Conservation (phyloP, 78 protist species). For the Dictyostelium brefeldianum region DNA sequence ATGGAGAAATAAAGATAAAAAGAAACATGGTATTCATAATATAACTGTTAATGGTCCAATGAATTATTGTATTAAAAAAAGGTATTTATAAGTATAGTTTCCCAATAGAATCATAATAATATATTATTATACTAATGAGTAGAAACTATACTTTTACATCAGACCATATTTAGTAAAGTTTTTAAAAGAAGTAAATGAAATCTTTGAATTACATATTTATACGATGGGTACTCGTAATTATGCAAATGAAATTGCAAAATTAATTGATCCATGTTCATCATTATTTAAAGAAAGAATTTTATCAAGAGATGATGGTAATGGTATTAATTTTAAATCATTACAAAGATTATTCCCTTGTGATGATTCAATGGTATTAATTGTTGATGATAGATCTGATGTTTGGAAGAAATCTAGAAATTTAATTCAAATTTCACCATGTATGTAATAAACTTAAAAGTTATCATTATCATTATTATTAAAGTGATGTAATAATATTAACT, state of each 20-base stretch:
- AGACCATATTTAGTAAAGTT: conserved; percentile 66
- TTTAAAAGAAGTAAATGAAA: conserved; percentile 15
- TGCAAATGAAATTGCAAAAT: conserved; percentile 64
- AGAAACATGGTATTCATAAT: conserved; percentile 14
- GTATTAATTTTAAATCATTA: conserved; percentile 47
- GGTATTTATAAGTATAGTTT: conserved; percentile 10
- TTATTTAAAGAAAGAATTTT: conserved; percentile 58
- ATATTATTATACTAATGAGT: too few species aligned
- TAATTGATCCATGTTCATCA: conserved; percentile 16
- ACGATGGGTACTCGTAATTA: conserved; percentile 81
- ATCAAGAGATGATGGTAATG: conserved; percentile 51
- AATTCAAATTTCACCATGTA: conserved; percentile 73
- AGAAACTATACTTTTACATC: background rate
- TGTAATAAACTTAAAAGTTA: background rate
- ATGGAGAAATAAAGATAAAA: conserved; percentile 27
- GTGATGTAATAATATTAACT: background rate
- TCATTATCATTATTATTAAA: background rate
- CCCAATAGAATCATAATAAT: background rate
- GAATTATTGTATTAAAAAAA: conserved; percentile 46
- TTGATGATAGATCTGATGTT: conserved; percentile 79
- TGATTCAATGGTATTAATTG: conserved; percentile 81
- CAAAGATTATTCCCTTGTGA: conserved; percentile 77
- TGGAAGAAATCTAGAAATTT: conserved; percentile 70
- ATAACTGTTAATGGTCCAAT: conserved; percentile 34
- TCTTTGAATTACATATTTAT: conserved; percentile 73